A percentile compares a stretch with the other conserved stretches of the same genome.
Evolutionary conservation across 176 grass and related monocot species (phyloP).

Genomic region (Elaeis guineensis): DNA sequence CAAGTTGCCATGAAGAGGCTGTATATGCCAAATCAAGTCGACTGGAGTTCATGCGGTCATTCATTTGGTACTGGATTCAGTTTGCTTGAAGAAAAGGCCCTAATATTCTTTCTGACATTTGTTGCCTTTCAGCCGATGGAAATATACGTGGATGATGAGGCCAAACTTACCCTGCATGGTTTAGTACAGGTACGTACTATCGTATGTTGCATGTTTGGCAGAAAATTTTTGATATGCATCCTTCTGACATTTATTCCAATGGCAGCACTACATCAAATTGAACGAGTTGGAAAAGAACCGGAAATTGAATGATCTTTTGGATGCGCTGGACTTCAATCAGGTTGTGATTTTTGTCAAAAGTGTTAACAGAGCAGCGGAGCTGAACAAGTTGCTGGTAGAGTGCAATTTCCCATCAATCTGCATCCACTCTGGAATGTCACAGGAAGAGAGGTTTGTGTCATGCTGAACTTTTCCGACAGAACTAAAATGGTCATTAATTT

Average conservation of each 20-base stretch:
- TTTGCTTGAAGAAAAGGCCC: conserved; percentile 51
- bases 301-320: conserved; percentile 94
- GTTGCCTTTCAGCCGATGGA: conserved; percentile 99
- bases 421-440: conserved; percentile 98
- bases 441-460: conserved; percentile 64
- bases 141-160: conserved; percentile 99
- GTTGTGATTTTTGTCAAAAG: conserved; percentile 99
- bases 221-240: neutral
- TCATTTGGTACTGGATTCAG: conserved; percentile 41
- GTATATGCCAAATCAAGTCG: conserved; percentile 5
- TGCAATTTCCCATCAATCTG: conserved; percentile 97
- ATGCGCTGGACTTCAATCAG: conserved; percentile 98
- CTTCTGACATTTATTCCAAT: neutral
- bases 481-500: too few species aligned
- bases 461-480: too few species aligned
- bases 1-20: conserved; percentile 22
- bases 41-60: conserved; percentile 36
- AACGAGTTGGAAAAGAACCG: conserved; percentile 86
- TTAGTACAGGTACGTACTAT: conserved; percentile 63
- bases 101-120: conserved; percentile 85
- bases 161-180: conserved; percentile 95
- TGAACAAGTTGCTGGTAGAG: conserved; percentile 94
- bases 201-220: neutral
- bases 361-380: conserved; percentile 73
- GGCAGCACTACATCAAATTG: conserved; percentile 96